phyloP scores from a whole-genome alignment of 2,329 filamentous ascomycete species.

The Fusarium odoratissimum region DNA sequence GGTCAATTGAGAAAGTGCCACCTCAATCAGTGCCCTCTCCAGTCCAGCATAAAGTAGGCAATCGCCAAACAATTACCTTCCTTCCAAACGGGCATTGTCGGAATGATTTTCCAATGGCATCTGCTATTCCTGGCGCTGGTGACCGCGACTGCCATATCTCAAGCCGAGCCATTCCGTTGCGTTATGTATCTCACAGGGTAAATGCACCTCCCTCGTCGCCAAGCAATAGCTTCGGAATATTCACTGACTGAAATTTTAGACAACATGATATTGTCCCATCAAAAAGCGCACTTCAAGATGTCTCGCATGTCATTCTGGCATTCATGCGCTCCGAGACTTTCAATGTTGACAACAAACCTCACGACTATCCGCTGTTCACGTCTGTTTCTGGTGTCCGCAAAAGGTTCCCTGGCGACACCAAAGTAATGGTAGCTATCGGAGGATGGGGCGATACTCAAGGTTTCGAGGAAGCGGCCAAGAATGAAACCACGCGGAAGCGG shows the following conservation, averaged over 20 bases:
- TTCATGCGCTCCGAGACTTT: conserved; percentile 67
- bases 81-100: background rate
- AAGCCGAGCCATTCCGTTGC: conserved; percentile 43
- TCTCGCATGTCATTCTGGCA: conserved; percentile 69
- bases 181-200: conserved; percentile 65
- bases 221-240: background rate
- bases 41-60: background rate
- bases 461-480: conserved; percentile 68
- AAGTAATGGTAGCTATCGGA: conserved; percentile 77
- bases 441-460: conserved; percentile 78
- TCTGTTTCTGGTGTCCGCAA: conserved; percentile 60
- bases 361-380: conserved; percentile 64
- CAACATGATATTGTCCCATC: conserved; percentile 60
- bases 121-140: background rate
- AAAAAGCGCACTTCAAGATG: conserved; percentile 51
- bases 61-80: background rate
- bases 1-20: background rate
- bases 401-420: conserved; percentile 63
- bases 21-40: background rate
- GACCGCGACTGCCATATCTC: background rate
- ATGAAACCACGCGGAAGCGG: conserved; percentile 60
- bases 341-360: conserved; percentile 54
- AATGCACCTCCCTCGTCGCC: background rate
- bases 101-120: background rate
- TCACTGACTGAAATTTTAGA: conserved; percentile 49